These are phyloP conservation scores for Zalaria sp. DNA, from an alignment of 2,329 filamentous ascomycete genomes.

Conservation along the genomic window DNA sequence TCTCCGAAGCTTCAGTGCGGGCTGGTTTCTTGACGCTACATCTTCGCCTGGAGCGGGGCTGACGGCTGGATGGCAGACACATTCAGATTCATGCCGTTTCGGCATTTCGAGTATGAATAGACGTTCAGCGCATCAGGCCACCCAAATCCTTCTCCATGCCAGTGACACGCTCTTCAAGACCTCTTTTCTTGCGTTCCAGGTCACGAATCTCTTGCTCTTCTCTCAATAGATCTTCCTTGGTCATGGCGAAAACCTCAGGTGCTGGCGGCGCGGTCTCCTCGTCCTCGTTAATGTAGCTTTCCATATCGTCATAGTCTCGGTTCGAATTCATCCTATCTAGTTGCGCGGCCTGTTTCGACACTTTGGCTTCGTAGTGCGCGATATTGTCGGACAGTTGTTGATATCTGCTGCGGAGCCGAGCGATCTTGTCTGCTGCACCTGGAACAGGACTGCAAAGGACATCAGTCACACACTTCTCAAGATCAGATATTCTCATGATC, in stretches of 20 bases:
- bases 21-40: no score
- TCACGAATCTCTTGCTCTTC: slow-evolving; percentile 57
- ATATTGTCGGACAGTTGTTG: slow-evolving; percentile 59
- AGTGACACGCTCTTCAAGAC: slow-evolving; percentile 48
- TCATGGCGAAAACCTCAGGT: slow-evolving; percentile 32
- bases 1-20: no score
- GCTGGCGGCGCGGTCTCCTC: slow-evolving; percentile 31
- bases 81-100: no score
- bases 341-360: slow-evolving; percentile 61
- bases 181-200: slow-evolving; percentile 48
- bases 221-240: slow-evolving; percentile 51
- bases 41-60: no score
- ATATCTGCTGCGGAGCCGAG: slow-evolving; percentile 56
- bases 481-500: background rate
- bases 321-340: slow-evolving; percentile 53
- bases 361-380: slow-evolving; percentile 65
- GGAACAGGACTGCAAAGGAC: slow-evolving; percentile 45
- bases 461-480: background rate
- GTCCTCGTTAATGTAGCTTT: slow-evolving; percentile 40
- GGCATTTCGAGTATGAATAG: no score
- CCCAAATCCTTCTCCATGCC: slow-evolving; percentile 57
- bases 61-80: no score
- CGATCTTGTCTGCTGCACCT: slow-evolving; percentile 65
- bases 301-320: slow-evolving; percentile 16
- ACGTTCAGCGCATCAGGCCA: slow-evolving; percentile 37